Conservation (phyloP, 441 rosid genomes). For the Biscutella laevigata region DNA sequence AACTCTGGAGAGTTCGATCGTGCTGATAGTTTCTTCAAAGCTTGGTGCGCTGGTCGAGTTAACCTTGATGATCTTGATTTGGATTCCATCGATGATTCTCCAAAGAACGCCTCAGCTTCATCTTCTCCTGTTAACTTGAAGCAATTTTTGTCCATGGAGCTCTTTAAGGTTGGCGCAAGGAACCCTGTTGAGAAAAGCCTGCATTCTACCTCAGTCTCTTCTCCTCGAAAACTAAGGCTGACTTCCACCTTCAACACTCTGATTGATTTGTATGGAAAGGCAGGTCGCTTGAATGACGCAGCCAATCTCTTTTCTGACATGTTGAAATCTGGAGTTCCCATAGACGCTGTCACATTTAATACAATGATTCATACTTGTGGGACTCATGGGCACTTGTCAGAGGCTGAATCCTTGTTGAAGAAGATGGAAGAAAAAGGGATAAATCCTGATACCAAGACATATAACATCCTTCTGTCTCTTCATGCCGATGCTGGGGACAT, state of each 20-base stretch:
- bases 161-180: constrained; percentile 67
- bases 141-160: constrained; percentile 75
- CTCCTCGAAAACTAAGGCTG: constrained; percentile 46
- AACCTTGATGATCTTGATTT: constrained; percentile 61
- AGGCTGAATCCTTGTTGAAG: constrained; percentile 61
- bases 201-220: constrained; percentile 20
- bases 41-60: constrained; percentile 61
- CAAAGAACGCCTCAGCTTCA: constrained; percentile 30
- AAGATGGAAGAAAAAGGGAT: constrained; percentile 71
- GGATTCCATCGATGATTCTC: constrained; percentile 37
- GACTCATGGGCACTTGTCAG: constrained; percentile 55
- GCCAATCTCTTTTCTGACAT: constrained; percentile 66
- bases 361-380: constrained; percentile 91
- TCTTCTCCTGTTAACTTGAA: constrained; percentile 49
- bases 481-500: constrained; percentile 64
- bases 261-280: constrained; percentile 90
- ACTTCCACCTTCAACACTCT: constrained; percentile 70
- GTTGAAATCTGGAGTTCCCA: constrained; percentile 63
- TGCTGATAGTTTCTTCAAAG: constrained; percentile 71
- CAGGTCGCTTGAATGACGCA: constrained; percentile 78
- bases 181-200: constrained; percentile 31
- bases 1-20: constrained; percentile 58
- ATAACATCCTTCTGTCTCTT: constrained; percentile 59
- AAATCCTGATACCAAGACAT: constrained; percentile 71
- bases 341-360: constrained; percentile 72